phyloP scores from a whole-genome alignment of 2,329 filamentous ascomycete species.

The Hymenotorrendiella dingleyae region DNA sequence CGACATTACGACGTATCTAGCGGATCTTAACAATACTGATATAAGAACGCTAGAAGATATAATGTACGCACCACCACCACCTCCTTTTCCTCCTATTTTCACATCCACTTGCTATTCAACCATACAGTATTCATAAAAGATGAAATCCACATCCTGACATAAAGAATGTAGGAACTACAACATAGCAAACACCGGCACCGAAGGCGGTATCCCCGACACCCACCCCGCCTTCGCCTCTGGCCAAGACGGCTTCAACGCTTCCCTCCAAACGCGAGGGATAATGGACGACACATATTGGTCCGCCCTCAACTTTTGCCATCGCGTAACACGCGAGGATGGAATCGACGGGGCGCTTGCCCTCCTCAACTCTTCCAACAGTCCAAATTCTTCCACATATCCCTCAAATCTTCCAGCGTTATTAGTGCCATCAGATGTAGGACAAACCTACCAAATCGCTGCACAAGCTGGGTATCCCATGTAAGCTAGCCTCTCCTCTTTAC shows the following conservation, averaged over 20 bases:
- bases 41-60: slow-evolving; percentile 55
- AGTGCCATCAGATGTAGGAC: slow-evolving; percentile 62
- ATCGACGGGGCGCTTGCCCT: slow-evolving; percentile 59
- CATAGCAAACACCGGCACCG: slow-evolving; percentile 55
- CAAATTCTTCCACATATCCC: too few relatives aligned
- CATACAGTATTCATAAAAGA: too few relatives aligned
- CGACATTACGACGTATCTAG: slow-evolving; percentile 38
- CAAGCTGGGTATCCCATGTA: slow-evolving; percentile 71
- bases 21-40: slow-evolving; percentile 51
- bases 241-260: slow-evolving; percentile 65
- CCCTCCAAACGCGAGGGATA: slow-evolving; percentile 52
- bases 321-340: slow-evolving; percentile 54
- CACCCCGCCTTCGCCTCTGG: slow-evolving; percentile 62
- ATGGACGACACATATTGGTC: slow-evolving; percentile 62
- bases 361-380: too few relatives aligned
- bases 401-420: slow-evolving; percentile 59
- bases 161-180: too few relatives aligned
- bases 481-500: too few relatives aligned
- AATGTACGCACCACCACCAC: too few relatives aligned
- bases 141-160: too few relatives aligned
- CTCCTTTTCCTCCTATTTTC: too few relatives aligned
- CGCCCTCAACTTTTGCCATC: slow-evolving; percentile 56
- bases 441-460: slow-evolving; percentile 63
- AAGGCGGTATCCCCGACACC: slow-evolving; percentile 58
- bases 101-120: too few relatives aligned